Percentiles rank a stretch among this genome's conserved stretches.
These are phyloP conservation scores for Cymbidium sinense DNA, from an alignment of 106 monocot species.

Conservation along the genomic window DNA sequence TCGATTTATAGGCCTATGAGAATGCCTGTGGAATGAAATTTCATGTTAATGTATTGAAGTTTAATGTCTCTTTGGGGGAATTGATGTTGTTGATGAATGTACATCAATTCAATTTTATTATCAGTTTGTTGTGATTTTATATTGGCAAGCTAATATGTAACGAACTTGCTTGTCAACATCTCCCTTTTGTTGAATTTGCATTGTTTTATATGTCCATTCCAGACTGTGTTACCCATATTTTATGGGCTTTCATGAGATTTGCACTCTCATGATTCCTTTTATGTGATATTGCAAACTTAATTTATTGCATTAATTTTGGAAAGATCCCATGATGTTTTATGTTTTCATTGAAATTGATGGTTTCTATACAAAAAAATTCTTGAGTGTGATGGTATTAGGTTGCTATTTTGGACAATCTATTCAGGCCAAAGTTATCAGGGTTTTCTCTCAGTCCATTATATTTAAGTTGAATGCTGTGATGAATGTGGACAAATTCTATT, in stretches of 20 bases:
- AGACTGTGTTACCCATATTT: not conserved
- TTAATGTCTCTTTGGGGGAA: not conserved
- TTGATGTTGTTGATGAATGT: not conserved
- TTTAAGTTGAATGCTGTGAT: too few relatives aligned
- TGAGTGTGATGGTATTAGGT: too few relatives aligned
- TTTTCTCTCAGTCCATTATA: too few relatives aligned
- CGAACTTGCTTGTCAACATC: not conserved
- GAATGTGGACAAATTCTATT: too few relatives aligned
- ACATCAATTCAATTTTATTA: not conserved
- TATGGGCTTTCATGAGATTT: not conserved
- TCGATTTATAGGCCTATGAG: not conserved
- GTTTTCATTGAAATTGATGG: not conserved
- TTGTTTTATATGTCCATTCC: too few relatives aligned
- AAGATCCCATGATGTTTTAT: not conserved
- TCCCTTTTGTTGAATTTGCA: too few relatives aligned
- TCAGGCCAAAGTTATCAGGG: too few relatives aligned
- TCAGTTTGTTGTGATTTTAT: not conserved
- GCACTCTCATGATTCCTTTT: not conserved
- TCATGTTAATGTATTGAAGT: not conserved
- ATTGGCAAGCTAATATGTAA: not conserved
- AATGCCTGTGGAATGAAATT: not conserved
- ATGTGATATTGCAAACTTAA: too few relatives aligned
- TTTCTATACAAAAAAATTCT: not conserved
- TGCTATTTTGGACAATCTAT: too few relatives aligned
- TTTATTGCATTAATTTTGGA: not conserved